These are phyloP conservation scores for Myriosclerotinia duriaeana DNA, from an alignment of 2,329 filamentous ascomycete genomes.

Conservation along the genomic window DNA sequence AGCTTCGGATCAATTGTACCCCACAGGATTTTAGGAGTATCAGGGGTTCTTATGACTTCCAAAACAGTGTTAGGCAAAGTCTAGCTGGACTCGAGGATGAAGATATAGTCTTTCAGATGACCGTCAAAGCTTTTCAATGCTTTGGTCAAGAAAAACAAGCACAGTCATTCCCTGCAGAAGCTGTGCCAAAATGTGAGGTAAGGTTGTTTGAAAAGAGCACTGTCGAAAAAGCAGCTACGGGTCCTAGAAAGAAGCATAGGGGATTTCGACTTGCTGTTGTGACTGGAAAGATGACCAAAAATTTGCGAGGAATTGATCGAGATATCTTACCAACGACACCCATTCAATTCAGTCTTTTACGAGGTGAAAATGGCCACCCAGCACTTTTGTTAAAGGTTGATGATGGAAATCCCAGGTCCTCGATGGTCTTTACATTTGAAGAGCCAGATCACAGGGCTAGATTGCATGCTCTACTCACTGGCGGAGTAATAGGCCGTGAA, in stretches of 20 bases:
- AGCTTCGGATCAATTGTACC: slow-evolving; percentile 67
- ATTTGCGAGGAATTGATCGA: slow-evolving; percentile 74
- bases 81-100: slow-evolving; percentile 71
- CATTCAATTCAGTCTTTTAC: slow-evolving; percentile 74
- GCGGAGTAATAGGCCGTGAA: slow-evolving; percentile 64
- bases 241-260: slow-evolving; percentile 69
- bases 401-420: slow-evolving; percentile 47
- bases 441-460: slow-evolving; percentile 68
- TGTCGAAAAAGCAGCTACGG: slow-evolving; percentile 69
- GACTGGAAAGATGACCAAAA: slow-evolving; percentile 74
- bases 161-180: slow-evolving; percentile 72
- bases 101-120: slow-evolving; percentile 64
- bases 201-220: slow-evolving; percentile 71
- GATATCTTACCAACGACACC: slow-evolving; percentile 63
- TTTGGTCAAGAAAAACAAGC: slow-evolving; percentile 71
- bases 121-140: slow-evolving; percentile 75
- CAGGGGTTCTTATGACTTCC: slow-evolving; percentile 84
- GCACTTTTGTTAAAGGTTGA: slow-evolving; percentile 64
- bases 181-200: slow-evolving; percentile 68
- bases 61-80: slow-evolving; percentile 69
- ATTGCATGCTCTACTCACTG: slow-evolving; percentile 72
- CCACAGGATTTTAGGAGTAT: slow-evolving; percentile 77
- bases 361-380: slow-evolving; percentile 68
- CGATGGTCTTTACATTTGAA: slow-evolving; percentile 75
- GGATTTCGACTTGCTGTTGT: slow-evolving; percentile 78